A percentile compares a stretch with the other conserved stretches of the same genome.
Conservation (phyloP, 352 stramenopile species). For the Globisporangium nunn region DNA sequence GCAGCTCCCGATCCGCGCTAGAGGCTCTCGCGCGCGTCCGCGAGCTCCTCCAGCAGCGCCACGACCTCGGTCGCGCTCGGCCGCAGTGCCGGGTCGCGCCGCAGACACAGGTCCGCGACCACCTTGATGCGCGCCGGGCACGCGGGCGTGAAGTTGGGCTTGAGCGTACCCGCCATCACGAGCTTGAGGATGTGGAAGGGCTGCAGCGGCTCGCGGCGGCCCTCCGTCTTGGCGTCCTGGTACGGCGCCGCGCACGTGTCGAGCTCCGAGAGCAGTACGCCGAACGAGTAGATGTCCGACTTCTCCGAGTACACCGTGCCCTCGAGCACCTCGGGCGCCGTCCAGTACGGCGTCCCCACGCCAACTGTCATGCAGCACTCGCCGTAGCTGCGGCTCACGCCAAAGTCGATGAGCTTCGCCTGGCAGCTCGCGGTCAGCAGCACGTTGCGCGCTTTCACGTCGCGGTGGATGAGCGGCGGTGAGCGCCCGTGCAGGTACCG, state of each 20-base stretch:
- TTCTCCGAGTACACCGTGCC: constrained; percentile 23
- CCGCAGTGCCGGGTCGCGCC: constrained; percentile 6
- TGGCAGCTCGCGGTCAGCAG: constrained; percentile 33
- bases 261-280: constrained; percentile 32
- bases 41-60: constrained; percentile 9
- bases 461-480: constrained; percentile 45
- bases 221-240: constrained; percentile 15
- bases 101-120: constrained; percentile 8
- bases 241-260: constrained; percentile 37
- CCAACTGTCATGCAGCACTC: constrained; percentile 13
- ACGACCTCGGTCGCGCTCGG: constrained; percentile 12
- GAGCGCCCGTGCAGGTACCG: constrained; percentile 37
- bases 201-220: constrained; percentile 10
- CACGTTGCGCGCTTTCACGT: constrained; percentile 52
- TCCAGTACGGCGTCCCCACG: constrained; percentile 18
- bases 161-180: constrained; percentile 9
- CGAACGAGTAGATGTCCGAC: constrained; percentile 26
- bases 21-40: constrained; percentile 4
- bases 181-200: constrained; percentile 14
- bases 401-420: constrained; percentile 54
- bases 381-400: constrained; percentile 27
- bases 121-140: constrained; percentile 5
- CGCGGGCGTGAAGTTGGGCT: constrained; percentile 9
- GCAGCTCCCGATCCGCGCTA: neutral
- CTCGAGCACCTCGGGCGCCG: constrained; percentile 18